Conservation (phyloP, 2,329 filamentous ascomycete genomes). For the Epicoccum nigrum region DNA sequence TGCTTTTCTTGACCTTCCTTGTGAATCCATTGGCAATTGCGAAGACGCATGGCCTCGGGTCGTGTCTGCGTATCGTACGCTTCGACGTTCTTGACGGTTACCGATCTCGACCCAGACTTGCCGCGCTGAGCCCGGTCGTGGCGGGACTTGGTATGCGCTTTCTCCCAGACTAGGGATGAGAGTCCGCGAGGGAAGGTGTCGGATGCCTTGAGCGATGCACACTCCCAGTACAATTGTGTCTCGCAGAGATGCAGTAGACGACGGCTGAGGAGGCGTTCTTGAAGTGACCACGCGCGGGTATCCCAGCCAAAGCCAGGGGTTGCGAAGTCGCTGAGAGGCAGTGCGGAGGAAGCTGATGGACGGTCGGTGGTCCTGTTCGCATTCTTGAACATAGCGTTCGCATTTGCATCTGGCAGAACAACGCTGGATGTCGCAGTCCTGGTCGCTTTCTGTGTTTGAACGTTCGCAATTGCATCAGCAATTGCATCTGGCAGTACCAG, state of each 20-base stretch:
- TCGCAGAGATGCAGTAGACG: slow-evolving; percentile 41
- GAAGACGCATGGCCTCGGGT: slow-evolving; percentile 14
- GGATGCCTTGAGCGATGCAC: slow-evolving; percentile 45
- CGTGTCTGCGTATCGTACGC: background rate
- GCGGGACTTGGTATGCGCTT: slow-evolving; percentile 32
- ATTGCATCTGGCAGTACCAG: background rate
- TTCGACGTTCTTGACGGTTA: background rate
- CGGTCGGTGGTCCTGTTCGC: background rate
- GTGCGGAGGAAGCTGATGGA: slow-evolving; percentile 17
- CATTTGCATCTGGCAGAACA: background rate
- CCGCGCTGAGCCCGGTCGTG: slow-evolving; percentile 9
- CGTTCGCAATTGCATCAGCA: background rate
- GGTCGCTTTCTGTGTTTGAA: background rate
- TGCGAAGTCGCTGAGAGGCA: slow-evolving; percentile 22
- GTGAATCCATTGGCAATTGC: slow-evolving; percentile 30
- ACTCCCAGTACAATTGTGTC: slow-evolving; percentile 48
- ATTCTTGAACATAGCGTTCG: background rate
- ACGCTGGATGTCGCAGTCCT: background rate
- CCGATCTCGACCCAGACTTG: slow-evolving; percentile 3
- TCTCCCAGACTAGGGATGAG: slow-evolving; percentile 46
- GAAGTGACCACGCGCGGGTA: slow-evolving; percentile 45
- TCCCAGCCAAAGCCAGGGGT: slow-evolving; percentile 40
- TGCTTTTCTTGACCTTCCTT: slow-evolving; percentile 29
- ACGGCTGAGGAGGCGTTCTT: slow-evolving; percentile 45
- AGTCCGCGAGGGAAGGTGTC: slow-evolving; percentile 45